Conservation (phyloP, 2,329 filamentous ascomycete genomes). For the Sarocladium brachiariae region DNA sequence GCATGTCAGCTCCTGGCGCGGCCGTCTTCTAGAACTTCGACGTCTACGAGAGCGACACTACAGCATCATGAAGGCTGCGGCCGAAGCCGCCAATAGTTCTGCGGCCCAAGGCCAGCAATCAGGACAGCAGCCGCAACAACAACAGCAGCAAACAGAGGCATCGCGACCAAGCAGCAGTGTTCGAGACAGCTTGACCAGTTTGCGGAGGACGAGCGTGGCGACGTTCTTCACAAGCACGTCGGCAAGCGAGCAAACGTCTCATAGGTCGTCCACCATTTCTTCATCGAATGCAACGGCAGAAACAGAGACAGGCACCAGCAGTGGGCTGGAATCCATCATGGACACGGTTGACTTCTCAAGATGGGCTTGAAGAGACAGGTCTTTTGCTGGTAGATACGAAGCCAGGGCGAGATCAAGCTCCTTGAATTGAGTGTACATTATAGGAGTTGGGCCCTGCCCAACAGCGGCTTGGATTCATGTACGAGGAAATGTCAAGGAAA, state of each 20-base stretch:
- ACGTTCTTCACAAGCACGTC: slow-evolving; percentile 55
- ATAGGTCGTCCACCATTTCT: slow-evolving; percentile 51
- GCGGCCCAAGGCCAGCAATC: slow-evolving; percentile 1
- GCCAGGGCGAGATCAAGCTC: not conserved
- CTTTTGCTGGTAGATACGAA: not conserved
- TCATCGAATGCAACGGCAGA: slow-evolving; percentile 47
- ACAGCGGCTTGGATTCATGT: slow-evolving; percentile 8
- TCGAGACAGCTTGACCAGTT: slow-evolving; percentile 54
- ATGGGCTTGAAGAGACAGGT: slow-evolving; percentile 30
- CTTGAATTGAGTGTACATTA: not conserved
- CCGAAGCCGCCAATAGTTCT: slow-evolving; percentile 12
- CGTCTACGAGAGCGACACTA: slow-evolving; percentile 64
- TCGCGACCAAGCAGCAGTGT: slow-evolving; percentile 41
- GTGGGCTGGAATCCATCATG: slow-evolving; percentile 28
- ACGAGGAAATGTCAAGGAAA: slow-evolving; percentile 12
- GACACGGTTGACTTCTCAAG: slow-evolving; percentile 44
- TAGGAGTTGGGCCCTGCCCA: not conserved
- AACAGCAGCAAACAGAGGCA: slow-evolving; percentile 17
- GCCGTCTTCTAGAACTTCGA: slow-evolving; percentile 77
- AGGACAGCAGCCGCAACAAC: slow-evolving; percentile 16
- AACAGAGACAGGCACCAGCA: slow-evolving; percentile 36
- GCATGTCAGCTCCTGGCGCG: slow-evolving; percentile 84
- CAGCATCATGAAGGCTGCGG: slow-evolving; percentile 32
- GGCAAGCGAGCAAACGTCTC: slow-evolving; percentile 50
- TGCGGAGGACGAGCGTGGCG: slow-evolving; percentile 57